Conservation (phyloP, 352 stramenopile genomes). For the Globisporangium radiosum region DNA sequence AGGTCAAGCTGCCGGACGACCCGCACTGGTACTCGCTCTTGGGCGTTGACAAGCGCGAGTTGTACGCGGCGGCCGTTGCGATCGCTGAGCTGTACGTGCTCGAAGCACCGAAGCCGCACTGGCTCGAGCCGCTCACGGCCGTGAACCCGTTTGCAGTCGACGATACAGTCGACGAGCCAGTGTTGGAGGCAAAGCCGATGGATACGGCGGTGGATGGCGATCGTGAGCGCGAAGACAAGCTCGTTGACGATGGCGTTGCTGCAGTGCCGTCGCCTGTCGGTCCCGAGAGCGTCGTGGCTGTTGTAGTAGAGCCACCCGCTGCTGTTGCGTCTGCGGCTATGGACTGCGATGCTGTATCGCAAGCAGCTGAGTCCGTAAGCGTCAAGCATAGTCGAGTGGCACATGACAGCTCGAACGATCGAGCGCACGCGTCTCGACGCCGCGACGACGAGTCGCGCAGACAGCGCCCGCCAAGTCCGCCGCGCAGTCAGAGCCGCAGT, state of each 20-base stretch:
- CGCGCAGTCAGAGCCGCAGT: conserved; percentile 8
- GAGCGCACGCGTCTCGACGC: neutral
- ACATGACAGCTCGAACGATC: neutral
- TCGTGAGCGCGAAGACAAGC: neutral
- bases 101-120: conserved; percentile 33
- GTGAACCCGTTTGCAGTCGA: conserved; percentile 61
- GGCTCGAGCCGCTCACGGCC: conserved; percentile 68
- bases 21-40: conserved; percentile 68
- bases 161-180: conserved; percentile 21
- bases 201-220: neutral
- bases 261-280: conserved; percentile 1
- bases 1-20: conserved; percentile 43
- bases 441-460: neutral
- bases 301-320: neutral
- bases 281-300: neutral
- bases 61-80: conserved; percentile 40
- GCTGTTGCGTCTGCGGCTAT: neutral
- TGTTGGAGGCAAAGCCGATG: neutral
- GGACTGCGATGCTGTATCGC: neutral
- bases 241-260: neutral
- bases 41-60: conserved; percentile 42
- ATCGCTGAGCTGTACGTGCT: conserved; percentile 61
- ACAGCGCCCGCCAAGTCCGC: conserved; percentile 2
- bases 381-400: neutral
- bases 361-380: no score